These are phyloP conservation scores for Hura crepitans DNA, from an alignment of 441 rosid species.

Conservation along the genomic window DNA sequence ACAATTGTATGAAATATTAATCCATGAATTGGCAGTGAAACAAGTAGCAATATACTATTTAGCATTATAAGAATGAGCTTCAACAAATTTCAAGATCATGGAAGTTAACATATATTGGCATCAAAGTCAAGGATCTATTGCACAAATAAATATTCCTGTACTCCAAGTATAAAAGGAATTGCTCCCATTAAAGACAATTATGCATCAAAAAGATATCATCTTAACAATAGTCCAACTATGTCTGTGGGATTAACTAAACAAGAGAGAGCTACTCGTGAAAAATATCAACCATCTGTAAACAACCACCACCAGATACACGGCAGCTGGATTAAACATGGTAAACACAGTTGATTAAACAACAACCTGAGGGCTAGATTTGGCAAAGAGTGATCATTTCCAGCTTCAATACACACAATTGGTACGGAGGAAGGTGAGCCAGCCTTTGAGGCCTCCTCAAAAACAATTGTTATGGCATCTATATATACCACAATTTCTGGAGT, in stretches of 20 bases:
- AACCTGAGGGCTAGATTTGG: conserved; percentile 95
- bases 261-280: background rate
- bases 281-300: conserved; percentile 1
- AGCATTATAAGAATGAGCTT: conserved; percentile 5
- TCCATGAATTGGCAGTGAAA: background rate
- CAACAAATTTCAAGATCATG: background rate
- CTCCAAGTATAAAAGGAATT: conserved; percentile 11
- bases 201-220: background rate
- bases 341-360: conserved; percentile 22
- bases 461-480: conserved; percentile 83
- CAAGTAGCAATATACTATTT: background rate
- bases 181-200: background rate
- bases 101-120: background rate
- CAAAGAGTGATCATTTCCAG: conserved; percentile 74
- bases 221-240: conserved; percentile 8
- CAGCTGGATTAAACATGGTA: background rate
- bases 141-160: background rate
- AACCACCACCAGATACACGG: conserved; percentile 7
- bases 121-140: background rate
- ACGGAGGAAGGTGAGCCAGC: conserved; percentile 63
- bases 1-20: background rate
- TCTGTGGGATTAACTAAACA: conserved; percentile 9
- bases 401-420: conserved; percentile 91
- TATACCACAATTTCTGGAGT: conserved; percentile 68
- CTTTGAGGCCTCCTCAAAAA: conserved; percentile 78